Conservation (phyloP, 192 early-diverging fungal genomes). For the Coemansia sp. region DNA sequence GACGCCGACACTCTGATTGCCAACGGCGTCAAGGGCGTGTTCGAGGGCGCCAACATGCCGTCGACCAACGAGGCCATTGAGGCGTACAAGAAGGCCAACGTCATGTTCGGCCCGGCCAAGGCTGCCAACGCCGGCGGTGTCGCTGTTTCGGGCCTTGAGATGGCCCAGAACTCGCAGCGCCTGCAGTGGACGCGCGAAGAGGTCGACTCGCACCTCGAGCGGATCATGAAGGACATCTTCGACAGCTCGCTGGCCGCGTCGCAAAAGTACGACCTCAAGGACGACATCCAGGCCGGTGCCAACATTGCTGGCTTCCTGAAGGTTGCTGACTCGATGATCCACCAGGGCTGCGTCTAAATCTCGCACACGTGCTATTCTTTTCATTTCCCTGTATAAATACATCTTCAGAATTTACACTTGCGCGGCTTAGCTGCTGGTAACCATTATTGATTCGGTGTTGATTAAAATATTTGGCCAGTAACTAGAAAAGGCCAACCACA, state of each 20-base stretch:
- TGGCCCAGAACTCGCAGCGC: conserved; percentile 61
- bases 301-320: conserved; percentile 63
- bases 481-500: no score
- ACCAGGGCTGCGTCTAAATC: conserved; percentile 54
- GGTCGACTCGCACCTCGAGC: conserved; percentile 55
- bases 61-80: conserved; percentile 59
- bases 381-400: conserved; percentile 4
- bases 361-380: not conserved
- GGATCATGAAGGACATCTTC: conserved; percentile 60
- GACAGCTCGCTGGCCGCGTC: conserved; percentile 55
- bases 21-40: conserved; percentile 54
- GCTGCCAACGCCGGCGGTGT: conserved; percentile 60
- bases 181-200: conserved; percentile 58
- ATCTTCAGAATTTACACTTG: not conserved
- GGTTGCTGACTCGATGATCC: conserved; percentile 58
- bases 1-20: conserved; percentile 55
- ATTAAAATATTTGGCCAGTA: no score
- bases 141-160: conserved; percentile 59
- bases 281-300: conserved; percentile 57
- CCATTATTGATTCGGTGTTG: no score
- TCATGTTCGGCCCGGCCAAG: conserved; percentile 58
- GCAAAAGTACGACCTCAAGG: conserved; percentile 48
- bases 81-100: conserved; percentile 51
- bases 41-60: conserved; percentile 61
- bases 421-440: not conserved